Evolutionary conservation across 2,329 filamentous ascomycete species (phyloP).

Genomic region (Fusarium napiforme): DNA sequence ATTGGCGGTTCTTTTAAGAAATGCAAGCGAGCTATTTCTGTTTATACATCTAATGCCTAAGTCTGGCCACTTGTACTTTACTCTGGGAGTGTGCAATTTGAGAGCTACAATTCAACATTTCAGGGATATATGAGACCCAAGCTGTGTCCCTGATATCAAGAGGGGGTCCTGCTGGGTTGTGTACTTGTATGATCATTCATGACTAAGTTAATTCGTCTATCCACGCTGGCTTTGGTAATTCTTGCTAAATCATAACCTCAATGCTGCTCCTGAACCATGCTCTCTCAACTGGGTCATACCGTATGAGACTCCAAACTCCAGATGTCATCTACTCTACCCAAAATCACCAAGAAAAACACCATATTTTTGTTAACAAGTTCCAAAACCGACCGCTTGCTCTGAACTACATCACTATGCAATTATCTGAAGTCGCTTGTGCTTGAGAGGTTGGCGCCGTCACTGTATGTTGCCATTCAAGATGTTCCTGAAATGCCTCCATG

Average conservation of each 20-base stretch:
- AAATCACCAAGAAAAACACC: slow-evolving; percentile 7
- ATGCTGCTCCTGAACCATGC: slow-evolving; percentile 19
- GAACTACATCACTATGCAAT: slow-evolving; percentile 60
- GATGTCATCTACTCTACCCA: slow-evolving; percentile 29
- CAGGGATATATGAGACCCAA: neutral
- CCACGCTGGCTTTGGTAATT: slow-evolving; percentile 22
- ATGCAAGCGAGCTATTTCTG: slow-evolving; percentile 21
- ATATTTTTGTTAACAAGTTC: neutral
- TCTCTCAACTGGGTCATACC: slow-evolving; percentile 1
- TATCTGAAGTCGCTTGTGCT: slow-evolving; percentile 48
- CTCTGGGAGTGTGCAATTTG: neutral
- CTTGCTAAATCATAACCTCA: slow-evolving; percentile 30
- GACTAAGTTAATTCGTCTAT: slow-evolving; percentile 18
- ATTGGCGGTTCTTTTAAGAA: slow-evolving; percentile 88
- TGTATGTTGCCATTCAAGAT: slow-evolving; percentile 68
- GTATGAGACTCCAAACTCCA: slow-evolving; percentile 42
- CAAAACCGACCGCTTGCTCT: slow-evolving; percentile 10
- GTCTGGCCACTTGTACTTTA: slow-evolving; percentile 3
- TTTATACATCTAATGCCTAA: slow-evolving; percentile 25
- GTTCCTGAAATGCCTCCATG: slow-evolving; percentile 61
- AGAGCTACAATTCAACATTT: neutral
- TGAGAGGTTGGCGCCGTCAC: slow-evolving; percentile 52
- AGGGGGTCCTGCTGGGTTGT: slow-evolving; percentile 10
- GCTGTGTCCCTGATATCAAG: neutral
- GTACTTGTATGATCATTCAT: slow-evolving; percentile 41